Evolutionary conservation across 1,284 basidiomycete genomes (phyloP), one percentile per base, ranked within the genome.

Genomic region (Trichosporon inkin): DNA sequence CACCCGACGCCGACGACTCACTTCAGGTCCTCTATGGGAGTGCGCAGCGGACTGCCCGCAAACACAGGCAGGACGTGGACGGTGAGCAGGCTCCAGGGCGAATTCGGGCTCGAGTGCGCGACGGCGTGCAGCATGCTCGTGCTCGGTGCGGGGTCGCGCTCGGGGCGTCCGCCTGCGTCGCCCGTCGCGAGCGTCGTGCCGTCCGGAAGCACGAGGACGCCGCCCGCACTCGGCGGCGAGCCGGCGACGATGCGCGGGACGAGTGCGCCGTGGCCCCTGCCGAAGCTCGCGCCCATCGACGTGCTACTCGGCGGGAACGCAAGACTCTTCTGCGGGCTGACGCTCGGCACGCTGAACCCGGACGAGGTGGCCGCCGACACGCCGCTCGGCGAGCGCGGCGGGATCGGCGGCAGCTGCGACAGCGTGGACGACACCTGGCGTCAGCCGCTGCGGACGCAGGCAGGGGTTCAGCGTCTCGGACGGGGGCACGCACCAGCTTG

Each of bases 21-120:
- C 75, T 96, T 96, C 36, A 98, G 82, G 68, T 95, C 92, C 79
- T 98, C 95, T 68, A 98, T 90, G 32, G 91, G 88, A 40, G 88
- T 84, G 66, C 87, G 84, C n/a, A 96, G 82, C 2, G 88, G 87
- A 70, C 95, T 90, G 44, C 91, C 89, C 58, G 96, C 96, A 80
- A 94, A 96, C 6, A 96, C 78, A 0, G 92, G 92, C 11, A 97
- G 79, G 7, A 96, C 86, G 71, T 90, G 85, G 22, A 94, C 86
- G 71, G 93, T 90, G 19, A 96, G 79, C 41, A 85, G 81, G 58
- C 85, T 84, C 92, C 92, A 94, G 10, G 90, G 87, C 16, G 67
- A 70, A 58, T 62, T 72, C 1, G 77, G 73, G 56, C 66, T 67
- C 34, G 72, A 70, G 67, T 76, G 69, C 37, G 71, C 67, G 57